These are phyloP conservation scores for Flaveria floridana DNA, from an alignment of 140 eudicot species.

Conservation along the genomic window DNA sequence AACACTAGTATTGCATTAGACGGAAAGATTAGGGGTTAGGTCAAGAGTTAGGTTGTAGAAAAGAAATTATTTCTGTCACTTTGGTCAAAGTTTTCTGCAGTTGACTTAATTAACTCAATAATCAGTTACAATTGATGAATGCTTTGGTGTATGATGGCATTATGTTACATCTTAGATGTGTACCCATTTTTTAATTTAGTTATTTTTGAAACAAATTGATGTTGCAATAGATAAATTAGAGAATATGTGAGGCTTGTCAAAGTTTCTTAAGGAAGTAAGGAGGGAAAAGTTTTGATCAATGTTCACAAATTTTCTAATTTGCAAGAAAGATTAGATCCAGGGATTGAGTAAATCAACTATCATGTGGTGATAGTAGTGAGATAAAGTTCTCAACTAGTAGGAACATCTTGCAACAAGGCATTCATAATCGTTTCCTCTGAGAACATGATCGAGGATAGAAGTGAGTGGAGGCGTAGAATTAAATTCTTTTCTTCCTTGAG, in stretches of 20 bases:
- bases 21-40: background rate
- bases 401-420: too few relatives aligned
- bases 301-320: background rate
- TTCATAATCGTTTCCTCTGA: too few relatives aligned
- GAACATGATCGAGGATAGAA: too few relatives aligned
- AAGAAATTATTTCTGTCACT: background rate
- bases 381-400: too few relatives aligned
- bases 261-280: background rate
- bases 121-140: background rate
- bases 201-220: background rate
- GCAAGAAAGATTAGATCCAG: background rate
- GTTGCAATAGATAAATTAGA: background rate
- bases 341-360: background rate
- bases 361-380: too few relatives aligned
- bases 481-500: too few relatives aligned
- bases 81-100: background rate
- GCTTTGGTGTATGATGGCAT: background rate
- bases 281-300: too few relatives aligned
- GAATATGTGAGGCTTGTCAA: background rate
- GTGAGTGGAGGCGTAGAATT: too few relatives aligned
- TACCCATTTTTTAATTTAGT: background rate
- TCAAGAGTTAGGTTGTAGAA: background rate
- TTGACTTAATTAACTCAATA: background rate
- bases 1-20: background rate
- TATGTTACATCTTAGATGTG: background rate